Conservation (phyloP, 768 basidiomycete genomes). For the Leccinum boreale region DNA sequence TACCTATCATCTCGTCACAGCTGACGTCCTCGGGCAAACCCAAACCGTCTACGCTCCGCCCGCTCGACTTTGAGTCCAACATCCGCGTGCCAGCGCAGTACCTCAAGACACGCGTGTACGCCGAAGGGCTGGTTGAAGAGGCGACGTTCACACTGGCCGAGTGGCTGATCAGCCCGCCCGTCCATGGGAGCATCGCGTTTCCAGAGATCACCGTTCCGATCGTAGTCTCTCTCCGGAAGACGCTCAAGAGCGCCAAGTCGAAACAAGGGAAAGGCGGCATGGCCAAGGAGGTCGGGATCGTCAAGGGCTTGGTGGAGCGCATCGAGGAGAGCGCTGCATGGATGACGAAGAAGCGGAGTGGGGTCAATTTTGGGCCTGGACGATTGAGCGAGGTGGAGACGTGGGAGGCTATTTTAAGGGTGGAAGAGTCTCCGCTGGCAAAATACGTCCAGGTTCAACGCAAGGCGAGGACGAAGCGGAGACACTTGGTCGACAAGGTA, state of each 20-base stretch:
- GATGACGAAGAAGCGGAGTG: constrained; percentile 68
- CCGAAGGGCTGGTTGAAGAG: constrained; percentile 83
- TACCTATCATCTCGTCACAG: constrained; percentile 79
- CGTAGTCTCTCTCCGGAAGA: constrained; percentile 64
- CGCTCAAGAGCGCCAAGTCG: constrained; percentile 60
- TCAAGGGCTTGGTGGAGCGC: constrained; percentile 82
- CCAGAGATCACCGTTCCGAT: constrained; percentile 88
- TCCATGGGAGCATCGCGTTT: constrained; percentile 88
- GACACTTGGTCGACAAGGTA: constrained; percentile 74
- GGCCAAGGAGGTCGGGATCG: constrained; percentile 54
- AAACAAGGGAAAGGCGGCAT: constrained; percentile 27
- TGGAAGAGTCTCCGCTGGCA: constrained; percentile 53
- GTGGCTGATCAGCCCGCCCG: constrained; percentile 66
- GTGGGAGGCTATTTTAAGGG: constrained; percentile 64
- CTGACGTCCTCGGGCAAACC: constrained; percentile 66
- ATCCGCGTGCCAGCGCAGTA: constrained; percentile 90
- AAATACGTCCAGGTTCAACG: constrained; percentile 78
- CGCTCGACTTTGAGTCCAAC: constrained; percentile 83
- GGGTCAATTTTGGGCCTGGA: constrained; percentile 73
- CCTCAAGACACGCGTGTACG: constrained; percentile 80
- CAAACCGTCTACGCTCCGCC: constrained; percentile 82
- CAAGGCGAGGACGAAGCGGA: constrained; percentile 75
- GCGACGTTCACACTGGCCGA: constrained; percentile 73
- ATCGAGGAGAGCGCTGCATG: constrained; percentile 81
- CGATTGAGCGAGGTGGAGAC: constrained; percentile 62